Evolutionary conservation across 345 rosid species (phyloP), one percentile per base, ranked within the genome.

Genomic region (Turnera subulata): DNA sequence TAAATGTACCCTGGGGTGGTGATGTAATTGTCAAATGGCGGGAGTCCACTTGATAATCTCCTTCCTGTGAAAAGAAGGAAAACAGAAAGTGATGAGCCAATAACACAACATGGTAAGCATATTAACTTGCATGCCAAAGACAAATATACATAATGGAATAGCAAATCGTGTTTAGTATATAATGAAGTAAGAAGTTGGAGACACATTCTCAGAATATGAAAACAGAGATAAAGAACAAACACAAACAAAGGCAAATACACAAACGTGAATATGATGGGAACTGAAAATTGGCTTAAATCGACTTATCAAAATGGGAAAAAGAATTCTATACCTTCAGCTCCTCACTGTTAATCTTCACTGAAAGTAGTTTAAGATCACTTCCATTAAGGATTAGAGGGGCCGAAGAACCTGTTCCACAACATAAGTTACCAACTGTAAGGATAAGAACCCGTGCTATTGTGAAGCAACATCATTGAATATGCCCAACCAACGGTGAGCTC

Each of bases 351-450:
- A 94, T 75, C 83, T 90, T 90, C 56, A 90, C 50, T 0, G 89
- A 85, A 67, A 90, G 59, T 56, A 94, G 75, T 79, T 94, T 90
- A 61, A 90, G 44, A 56, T 82, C 93, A 11, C 54, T 71, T 51
- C 99, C 99, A 80, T 88, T 80, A 84, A 94, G 75, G 75, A 85
- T 85, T 79, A 94, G 70, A 0, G 93, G 85, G 20, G 85, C 61
- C 6, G 82, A 74, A 55, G 96, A 75, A 66, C 90, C 97, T 94
- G 74, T 39, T 50, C 24, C 15, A 22, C 17, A 56, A 49, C 40
- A 25, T 1, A 49, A 20, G n/a, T 15, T 25, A 61, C 19, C 21
- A 12, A 50, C 10, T 32, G 14, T 22, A 24, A 18, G 22, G 21
- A 26, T 13, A 4, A 11, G 26, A 62, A 51, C 55, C 11, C 10